Base-by-base conservation (phyloP, 331 rosid genomes). In the Quercus phellos region DNA sequence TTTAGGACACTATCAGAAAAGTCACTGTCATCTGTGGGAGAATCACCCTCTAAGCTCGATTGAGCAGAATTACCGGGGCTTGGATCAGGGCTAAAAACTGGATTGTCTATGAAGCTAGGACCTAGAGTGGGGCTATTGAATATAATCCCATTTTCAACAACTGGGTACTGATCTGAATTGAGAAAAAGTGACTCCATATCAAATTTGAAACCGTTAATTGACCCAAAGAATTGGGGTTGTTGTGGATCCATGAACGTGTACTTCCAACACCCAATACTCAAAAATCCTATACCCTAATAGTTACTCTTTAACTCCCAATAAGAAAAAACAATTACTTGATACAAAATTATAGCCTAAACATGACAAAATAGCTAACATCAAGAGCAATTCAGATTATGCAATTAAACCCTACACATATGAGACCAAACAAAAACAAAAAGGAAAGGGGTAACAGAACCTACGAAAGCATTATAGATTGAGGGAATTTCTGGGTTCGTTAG, bases 1-100 rank as follows among this genome's bases (percentile, higher is more conserved):
- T 72, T 70, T n/a, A 91, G 89, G 35, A 76, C 78, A 6, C 78
- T 43, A 34, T 84, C 86, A 35, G 86, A 83, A 60, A 81, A 85
- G 5, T 93, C 91, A 61, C 24, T 69, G 73, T 89, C 91, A 38
- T 84, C 78, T 26, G 73, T 54, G 29, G 78, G 82, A 56, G 81
- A 75, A 4, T 67, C 84, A 8, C 59, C 80, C 5, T 71, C 90
- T 0, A 79, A 51, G 67, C 88, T 74, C 64, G 77, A 51, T 55
- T 55, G 63, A 55, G 73, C 27, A 29, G 63, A 13, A 67, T 63
- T 55, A 30, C 61, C 12, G 2, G 71, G 60, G 5, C 70, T 78
- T 35, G 63, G 70, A 11, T 32, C 85, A 38, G 59, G 67, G 19
- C 51, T 43, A 61, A 26, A 26, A 27, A 61, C 68, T 26, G 38